Percentiles rank a stretch among this genome's conserved stretches.
These are phyloP conservation scores for Amylocarpus encephaloides DNA, from an alignment of 2,329 filamentous ascomycete genomes.

Conservation along the genomic window DNA sequence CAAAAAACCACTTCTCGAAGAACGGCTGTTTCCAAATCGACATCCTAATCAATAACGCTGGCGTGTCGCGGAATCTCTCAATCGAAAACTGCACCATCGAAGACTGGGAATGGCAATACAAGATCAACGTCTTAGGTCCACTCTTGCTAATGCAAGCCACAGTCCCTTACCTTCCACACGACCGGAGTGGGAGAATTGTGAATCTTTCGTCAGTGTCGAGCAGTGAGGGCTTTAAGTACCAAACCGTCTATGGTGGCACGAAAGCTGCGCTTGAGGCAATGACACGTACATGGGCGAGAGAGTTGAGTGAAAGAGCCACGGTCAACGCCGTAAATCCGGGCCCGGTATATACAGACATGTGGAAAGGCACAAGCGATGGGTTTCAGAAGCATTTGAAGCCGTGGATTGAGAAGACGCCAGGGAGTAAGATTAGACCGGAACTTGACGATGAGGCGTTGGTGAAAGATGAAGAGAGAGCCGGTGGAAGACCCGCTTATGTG, in stretches of 20 bases:
- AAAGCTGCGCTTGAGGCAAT: constrained; percentile 63
- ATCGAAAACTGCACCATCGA: constrained; percentile 55
- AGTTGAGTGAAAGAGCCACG: constrained; percentile 54
- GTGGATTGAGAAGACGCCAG: constrained; percentile 57
- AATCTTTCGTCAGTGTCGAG: constrained; percentile 55
- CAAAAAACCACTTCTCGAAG: constrained; percentile 51
- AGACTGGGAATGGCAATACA: constrained; percentile 67
- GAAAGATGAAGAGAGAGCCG: constrained; percentile 47
- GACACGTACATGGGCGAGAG: constrained; percentile 62
- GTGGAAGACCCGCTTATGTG: constrained; percentile 57
- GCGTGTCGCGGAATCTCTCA: constrained; percentile 58
- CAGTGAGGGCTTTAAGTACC: constrained; percentile 49
- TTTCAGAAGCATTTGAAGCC: constrained; percentile 55
- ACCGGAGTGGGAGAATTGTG: constrained; percentile 59
- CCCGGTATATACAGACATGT: constrained; percentile 63
- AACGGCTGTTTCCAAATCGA: constrained; percentile 58
- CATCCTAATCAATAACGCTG: constrained; percentile 85
- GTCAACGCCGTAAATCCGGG: constrained; percentile 63
- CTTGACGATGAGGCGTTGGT: constrained; percentile 58
- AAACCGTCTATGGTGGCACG: constrained; percentile 58
- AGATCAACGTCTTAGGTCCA: constrained; percentile 76
- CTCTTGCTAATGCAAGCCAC: constrained; percentile 71
- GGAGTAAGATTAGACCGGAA: constrained; percentile 53
- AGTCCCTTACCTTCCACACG: constrained; percentile 60
- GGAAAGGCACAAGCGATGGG: constrained; percentile 45